Conservation (phyloP, 2,329 filamentous ascomycete genomes). For the Cryphonectria nitschkei region DNA sequence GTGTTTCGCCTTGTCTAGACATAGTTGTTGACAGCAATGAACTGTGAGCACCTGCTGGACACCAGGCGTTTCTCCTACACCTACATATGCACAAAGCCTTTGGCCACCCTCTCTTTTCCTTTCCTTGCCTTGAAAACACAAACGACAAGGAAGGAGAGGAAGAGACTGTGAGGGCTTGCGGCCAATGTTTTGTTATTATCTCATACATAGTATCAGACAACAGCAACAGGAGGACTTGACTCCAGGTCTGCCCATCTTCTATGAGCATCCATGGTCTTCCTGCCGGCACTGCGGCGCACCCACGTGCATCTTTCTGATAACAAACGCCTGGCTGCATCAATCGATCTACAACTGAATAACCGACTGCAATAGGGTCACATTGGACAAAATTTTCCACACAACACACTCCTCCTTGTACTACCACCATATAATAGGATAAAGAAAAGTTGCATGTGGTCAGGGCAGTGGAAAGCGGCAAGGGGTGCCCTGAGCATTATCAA, state of each 20-base stretch:
- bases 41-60: no score
- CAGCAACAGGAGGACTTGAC: not conserved
- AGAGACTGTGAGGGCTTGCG: not conserved
- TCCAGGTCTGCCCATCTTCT: slow-evolving; percentile 1
- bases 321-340: slow-evolving; percentile 14
- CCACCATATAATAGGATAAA: no score
- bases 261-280: not conserved
- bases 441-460: slow-evolving; percentile 9
- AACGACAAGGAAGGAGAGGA: not conserved
- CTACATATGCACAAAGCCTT: no score
- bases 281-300: slow-evolving; percentile 3
- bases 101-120: not conserved
- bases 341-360: slow-evolving; percentile 21
- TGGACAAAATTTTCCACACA: slow-evolving; percentile 4
- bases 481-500: slow-evolving; percentile 17
- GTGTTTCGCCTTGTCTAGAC: no score
- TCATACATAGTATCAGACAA: not conserved
- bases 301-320: slow-evolving; percentile 11
- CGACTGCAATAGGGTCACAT: slow-evolving; percentile 29
- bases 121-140: not conserved
- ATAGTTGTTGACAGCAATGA: no score
- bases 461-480: slow-evolving; percentile 22
- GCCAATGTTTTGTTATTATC: not conserved
- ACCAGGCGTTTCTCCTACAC: no score
- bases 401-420: not conserved